Evolutionary conservation across 805 yeast species (phyloP).

Genomic region (Yamadazyma phyllophila): DNA sequence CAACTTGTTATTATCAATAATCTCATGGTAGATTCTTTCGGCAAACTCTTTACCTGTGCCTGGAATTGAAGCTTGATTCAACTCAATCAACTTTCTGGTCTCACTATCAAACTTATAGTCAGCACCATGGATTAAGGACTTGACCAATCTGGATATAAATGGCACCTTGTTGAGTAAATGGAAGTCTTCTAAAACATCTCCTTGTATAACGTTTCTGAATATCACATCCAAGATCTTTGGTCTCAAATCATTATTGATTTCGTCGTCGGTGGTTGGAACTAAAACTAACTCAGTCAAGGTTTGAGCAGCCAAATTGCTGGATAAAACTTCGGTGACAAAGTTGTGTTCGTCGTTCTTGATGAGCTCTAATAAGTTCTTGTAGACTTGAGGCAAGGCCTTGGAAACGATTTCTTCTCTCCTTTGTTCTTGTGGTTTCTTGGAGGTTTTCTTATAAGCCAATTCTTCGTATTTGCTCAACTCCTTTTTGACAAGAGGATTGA

Average conservation of each 20-base stretch:
- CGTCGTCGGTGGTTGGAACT: slow-evolving; percentile 33
- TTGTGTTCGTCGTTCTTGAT: slow-evolving; percentile 27
- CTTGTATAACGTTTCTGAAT: slow-evolving; percentile 53
- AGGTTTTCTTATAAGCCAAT: slow-evolving; percentile 56
- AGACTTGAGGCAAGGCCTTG: slow-evolving; percentile 64
- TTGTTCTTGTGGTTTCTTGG: slow-evolving; percentile 79
- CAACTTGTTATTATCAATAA: slow-evolving; percentile 47
- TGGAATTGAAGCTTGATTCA: slow-evolving; percentile 42
- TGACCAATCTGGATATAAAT: slow-evolving; percentile 69
- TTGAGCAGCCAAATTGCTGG: slow-evolving; percentile 81
- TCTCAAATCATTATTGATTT: slow-evolving; percentile 38
- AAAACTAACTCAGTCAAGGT: slow-evolving; percentile 73
- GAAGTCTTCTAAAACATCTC: slow-evolving; percentile 62
- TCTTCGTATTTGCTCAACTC: slow-evolving; percentile 60
- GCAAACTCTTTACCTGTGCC: slow-evolving; percentile 62
- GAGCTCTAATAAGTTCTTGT: slow-evolving; percentile 46
- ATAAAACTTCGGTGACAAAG: slow-evolving; percentile 50
- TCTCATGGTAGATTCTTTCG: slow-evolving; percentile 47
- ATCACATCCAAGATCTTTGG: slow-evolving; percentile 54
- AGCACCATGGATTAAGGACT: slow-evolving; percentile 80
- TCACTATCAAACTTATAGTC: slow-evolving; percentile 65
- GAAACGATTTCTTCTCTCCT: slow-evolving; percentile 70
- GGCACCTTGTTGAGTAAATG: slow-evolving; percentile 68
- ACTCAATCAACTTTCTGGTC: slow-evolving; percentile 45
- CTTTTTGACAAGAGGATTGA: slow-evolving; percentile 64